These are phyloP conservation scores for Linanthus parryae DNA, from an alignment of 148 eudicot genomes.

Conservation along the genomic window DNA sequence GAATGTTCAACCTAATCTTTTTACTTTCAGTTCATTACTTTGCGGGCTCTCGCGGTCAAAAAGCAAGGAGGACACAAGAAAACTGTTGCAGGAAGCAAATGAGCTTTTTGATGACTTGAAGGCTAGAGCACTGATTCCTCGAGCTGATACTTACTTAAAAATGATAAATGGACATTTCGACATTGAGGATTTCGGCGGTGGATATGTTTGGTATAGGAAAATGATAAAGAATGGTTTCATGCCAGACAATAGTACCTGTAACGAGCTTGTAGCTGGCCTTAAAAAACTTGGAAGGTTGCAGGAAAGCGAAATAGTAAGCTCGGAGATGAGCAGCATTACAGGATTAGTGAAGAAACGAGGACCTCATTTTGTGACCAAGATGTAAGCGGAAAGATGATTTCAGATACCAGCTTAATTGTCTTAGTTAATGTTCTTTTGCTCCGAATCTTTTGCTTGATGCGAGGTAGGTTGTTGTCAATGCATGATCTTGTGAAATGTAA, in stretches of 20 bases:
- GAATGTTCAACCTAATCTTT: conserved; percentile 48
- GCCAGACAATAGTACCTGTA: conserved; percentile 30
- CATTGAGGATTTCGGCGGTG: conserved; percentile 36
- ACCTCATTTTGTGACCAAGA: conserved; percentile 28
- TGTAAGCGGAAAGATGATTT: no score
- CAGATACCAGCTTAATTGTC: no score
- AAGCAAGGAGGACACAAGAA: conserved; percentile 35
- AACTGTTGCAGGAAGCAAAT: conserved; percentile 40
- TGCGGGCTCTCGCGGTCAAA: conserved; percentile 42
- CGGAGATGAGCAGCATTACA: conserved; percentile 64
- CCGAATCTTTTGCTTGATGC: no score
- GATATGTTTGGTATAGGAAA: conserved; percentile 63
- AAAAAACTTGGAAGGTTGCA: conserved; percentile 47
- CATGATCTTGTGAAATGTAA: no score
- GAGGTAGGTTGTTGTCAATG: no score
- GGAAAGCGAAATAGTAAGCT: conserved; percentile 44
- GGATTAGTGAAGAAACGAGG: conserved; percentile 22
- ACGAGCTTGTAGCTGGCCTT: conserved; percentile 66
- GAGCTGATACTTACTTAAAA: conserved; percentile 58
- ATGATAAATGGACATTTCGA: conserved; percentile 58
- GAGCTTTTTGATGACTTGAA: conserved; percentile 60
- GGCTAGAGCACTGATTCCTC: conserved; percentile 41
- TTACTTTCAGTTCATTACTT: conserved; percentile 64
- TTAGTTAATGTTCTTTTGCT: no score
- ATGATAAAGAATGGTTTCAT: conserved; percentile 48